Evolutionary conservation across 2,329 filamentous ascomycete species (phyloP).

Genomic region (Alternaria rosae): DNA sequence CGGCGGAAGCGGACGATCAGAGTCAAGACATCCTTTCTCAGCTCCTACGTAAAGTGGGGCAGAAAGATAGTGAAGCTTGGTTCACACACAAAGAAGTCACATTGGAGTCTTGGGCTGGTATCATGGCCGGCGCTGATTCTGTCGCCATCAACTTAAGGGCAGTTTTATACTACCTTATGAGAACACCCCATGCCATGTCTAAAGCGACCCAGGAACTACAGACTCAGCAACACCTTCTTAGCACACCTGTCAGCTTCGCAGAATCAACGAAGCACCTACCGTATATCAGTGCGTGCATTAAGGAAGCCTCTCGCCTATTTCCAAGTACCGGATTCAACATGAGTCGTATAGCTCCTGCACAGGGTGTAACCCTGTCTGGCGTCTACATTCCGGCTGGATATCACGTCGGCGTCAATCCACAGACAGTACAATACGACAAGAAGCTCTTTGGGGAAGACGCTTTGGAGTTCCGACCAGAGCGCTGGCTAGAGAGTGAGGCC

Average conservation of each 20-base stretch:
- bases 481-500: not conserved
- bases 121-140: slow-evolving; percentile 49
- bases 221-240: not conserved
- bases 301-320: not conserved
- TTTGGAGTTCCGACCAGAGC: not conserved
- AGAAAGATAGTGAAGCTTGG: slow-evolving; percentile 40
- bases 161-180: not conserved
- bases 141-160: slow-evolving; percentile 40
- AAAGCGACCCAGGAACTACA: not conserved
- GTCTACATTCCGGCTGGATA: not conserved
- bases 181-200: not conserved
- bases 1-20: slow-evolving; percentile 22
- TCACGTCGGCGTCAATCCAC: not conserved
- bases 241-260: not conserved
- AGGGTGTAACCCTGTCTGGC: not conserved
- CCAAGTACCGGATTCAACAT: not conserved
- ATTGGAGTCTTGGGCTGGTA: slow-evolving; percentile 35
- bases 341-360: not conserved
- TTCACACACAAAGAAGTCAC: slow-evolving; percentile 42
- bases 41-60: slow-evolving; percentile 34
- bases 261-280: not conserved
- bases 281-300: not conserved
- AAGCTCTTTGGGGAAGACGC: not conserved
- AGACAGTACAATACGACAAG: not conserved
- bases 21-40: slow-evolving; percentile 15